Evolutionary conservation across 805 yeast species (phyloP), one percentile per base, ranked within the genome.

Genomic region (Phaffomyces antillensis): DNA sequence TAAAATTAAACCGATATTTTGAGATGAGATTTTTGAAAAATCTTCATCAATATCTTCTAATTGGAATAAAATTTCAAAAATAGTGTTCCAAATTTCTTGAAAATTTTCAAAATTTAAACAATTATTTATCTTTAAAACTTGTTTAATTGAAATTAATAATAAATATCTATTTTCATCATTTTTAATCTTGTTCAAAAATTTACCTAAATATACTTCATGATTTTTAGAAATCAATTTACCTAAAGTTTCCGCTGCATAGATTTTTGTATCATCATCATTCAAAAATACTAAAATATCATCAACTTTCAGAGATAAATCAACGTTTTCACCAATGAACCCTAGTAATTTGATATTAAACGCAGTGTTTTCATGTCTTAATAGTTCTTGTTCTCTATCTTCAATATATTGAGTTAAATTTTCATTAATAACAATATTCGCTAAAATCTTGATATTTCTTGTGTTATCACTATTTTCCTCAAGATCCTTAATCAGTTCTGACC

Each of bases 241-340:
- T 26, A 79, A 56, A 0, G 82, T 68, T 40, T 72, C 70, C 1
- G 83, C 74, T 2, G 83, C 71, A 20, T 76, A 75, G 8, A 66
- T 50, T 43, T 68, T 68, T 6, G 73, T 55, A 6, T 58, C 60
- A 33, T 71, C 73, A 11, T 66, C 58, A 4, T 58, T 53, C 47
- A 71, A 56, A 46, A 64, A 54, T 17, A 44, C 47, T 51, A 61
- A 59, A 51, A 79, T 58, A 16, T 70, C 63, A 1, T 61, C 66
- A 25, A 73, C 52, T 4, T 66, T 58, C 18, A 67, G 52, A 5
- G 61, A 54, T 33, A 72, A 52, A 31, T 59, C 60, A 44, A 56
- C 51, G 7, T 60, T 46, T 44, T 66, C 64, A n/a, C 76, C 73
- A 28, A 76, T 64, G 46, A 71, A 70, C 5, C 83, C 85, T 42